Conservation (phyloP, 106 monocot genomes). For the Acorus gramineus region DNA sequence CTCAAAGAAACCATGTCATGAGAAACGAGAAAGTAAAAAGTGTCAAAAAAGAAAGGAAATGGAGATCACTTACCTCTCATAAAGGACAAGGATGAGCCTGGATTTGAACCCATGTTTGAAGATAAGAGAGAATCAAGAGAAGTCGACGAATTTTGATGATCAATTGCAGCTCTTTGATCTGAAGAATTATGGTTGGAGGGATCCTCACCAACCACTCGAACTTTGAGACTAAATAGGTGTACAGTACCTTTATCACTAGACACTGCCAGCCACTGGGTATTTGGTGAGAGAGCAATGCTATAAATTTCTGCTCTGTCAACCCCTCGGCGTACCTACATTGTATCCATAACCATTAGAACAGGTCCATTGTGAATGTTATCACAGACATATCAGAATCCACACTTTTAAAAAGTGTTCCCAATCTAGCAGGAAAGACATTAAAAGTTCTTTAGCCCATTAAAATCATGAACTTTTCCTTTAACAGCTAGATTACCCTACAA, state of each 20-base stretch:
- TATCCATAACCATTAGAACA: not conserved
- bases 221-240: slow-evolving; percentile 81
- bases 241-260: slow-evolving; percentile 3
- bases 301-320: too few species aligned
- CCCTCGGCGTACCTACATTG: slow-evolving; percentile 36
- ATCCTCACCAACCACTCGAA: slow-evolving; percentile 79
- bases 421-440: too few species aligned
- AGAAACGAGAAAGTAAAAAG: too few species aligned
- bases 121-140: slow-evolving; percentile 62
- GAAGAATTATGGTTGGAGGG: slow-evolving; percentile 15
- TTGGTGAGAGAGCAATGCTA: too few species aligned
- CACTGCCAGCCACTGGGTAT: too few species aligned
- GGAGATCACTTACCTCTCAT: slow-evolving; percentile 51
- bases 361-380: too few species aligned
- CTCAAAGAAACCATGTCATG: too few species aligned
- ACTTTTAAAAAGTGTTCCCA: too few species aligned
- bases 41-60: not conserved
- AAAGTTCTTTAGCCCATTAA: too few species aligned
- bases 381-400: too few species aligned
- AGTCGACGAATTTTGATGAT: slow-evolving; percentile 66
- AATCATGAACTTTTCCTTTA: too few species aligned
- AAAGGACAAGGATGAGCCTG: slow-evolving; percentile 76
- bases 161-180: slow-evolving; percentile 27
- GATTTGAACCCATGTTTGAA: slow-evolving; percentile 50
- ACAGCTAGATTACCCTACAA: too few species aligned